Base-by-base conservation (phyloP, 1,284 basidiomycete species). In the Flammula alnicola region DNA sequence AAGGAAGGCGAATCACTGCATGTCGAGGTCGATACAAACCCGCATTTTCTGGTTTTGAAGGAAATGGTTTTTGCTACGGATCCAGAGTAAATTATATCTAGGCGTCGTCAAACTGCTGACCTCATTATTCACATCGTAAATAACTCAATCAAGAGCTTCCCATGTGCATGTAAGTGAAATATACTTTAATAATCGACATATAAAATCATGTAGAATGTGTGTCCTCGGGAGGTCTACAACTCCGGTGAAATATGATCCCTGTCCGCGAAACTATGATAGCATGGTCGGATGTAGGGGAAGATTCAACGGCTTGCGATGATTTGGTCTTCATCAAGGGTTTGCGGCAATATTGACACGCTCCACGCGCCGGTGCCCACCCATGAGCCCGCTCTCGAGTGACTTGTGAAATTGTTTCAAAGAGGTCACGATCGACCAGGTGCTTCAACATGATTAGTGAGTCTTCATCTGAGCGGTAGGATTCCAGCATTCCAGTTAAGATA, bases 401-500 rank as follows among this genome's bases (percentile, higher is more conserved):
- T 48, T 79, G 71, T 31, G 85, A 83, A 44, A 95, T 74, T 1
- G 81, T 81, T 45, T 85, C 81, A 55, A 90, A 95, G 25, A 95
- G 72, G 65, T 98, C 96, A 17, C 87, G 81, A 57, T 91, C 83
- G 31, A 95, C 76, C 19, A 98, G 75, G 53, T 88, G 84, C 59
- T 91, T 92, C 11, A 93, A 91, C 63, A 98, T 93, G 26, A 79
- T 72, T n/a, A 99, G 76, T 76, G 96, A 83, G 59, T 98, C 95
- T 19, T 88, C 88, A 57, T 99, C 95, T 4, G 90, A 84, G 17
- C 88, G 84, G 72, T 98, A 98, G 1, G 93, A 91, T 60, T 95
- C 93, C 56, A 98, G 74, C 93, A 99, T 99, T 23, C 93, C 90
- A 0, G 87, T 88, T 17, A 99, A 75, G 50, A 99, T 94, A 3